Conservation (phyloP, 192 early-diverging fungal species). For the Obelidium mucronatum region DNA sequence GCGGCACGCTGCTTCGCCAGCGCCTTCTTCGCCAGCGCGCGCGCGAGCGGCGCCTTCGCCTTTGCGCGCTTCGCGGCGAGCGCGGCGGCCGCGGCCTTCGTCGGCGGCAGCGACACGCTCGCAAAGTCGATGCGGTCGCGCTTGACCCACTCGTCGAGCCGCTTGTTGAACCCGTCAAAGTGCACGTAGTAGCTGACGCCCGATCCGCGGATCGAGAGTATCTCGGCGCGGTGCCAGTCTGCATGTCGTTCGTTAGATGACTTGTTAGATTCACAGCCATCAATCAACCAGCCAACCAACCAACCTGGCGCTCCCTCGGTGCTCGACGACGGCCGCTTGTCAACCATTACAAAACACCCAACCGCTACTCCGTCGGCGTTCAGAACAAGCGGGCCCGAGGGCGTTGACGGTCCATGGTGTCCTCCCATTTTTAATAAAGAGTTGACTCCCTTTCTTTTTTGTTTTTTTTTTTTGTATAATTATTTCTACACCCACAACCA, state of each 20-base stretch:
- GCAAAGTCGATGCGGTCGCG: conserved; percentile 69
- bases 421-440: conserved; percentile 5
- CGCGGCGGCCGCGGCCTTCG: conserved; percentile 51
- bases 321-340: conserved; percentile 2
- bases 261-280: not conserved
- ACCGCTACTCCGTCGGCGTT: conserved; percentile 8
- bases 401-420: not conserved
- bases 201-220: conserved; percentile 73
- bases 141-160: conserved; percentile 95
- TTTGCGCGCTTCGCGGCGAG: not conserved
- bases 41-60: not conserved
- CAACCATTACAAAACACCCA: conserved; percentile 4
- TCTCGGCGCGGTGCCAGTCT: conserved; percentile 84
- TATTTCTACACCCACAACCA: not conserved
- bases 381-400: not conserved
- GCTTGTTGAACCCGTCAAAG: conserved; percentile 97
- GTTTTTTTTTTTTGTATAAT: not conserved
- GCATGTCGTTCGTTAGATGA: not conserved
- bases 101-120: conserved; percentile 76
- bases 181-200: conserved; percentile 91
- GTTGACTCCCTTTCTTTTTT: conserved; percentile 10
- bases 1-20: not conserved
- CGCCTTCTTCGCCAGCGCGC: not conserved
- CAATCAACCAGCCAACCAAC: too few relatives aligned
- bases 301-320: conserved; percentile 4